A percentile compares a stretch with the other conserved stretches of the same genome.
Conservation (phyloP, 1,139 yeast genomes). For the Suhomyces yuchorum region DNA sequence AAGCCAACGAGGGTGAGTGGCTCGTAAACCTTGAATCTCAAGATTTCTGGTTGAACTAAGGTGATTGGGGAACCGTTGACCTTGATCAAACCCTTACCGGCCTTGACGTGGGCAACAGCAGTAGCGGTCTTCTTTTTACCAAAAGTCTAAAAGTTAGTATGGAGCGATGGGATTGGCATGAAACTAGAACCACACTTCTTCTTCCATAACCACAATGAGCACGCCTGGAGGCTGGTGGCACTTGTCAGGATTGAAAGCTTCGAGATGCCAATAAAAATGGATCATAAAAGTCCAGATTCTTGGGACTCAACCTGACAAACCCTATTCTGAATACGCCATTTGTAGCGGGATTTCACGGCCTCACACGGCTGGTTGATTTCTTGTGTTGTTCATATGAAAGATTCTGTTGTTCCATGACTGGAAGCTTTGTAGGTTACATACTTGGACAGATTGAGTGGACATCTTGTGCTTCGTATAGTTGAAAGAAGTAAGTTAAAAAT, state of each 20-base stretch:
- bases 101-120: constrained; percentile 99
- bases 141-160: constrained; percentile 71
- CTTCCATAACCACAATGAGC: not conserved
- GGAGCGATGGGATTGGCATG: not conserved
- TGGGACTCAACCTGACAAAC: not conserved
- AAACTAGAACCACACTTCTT: no score
- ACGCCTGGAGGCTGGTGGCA: not conserved
- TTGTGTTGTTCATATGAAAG: not conserved
- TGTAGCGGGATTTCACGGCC: not conserved
- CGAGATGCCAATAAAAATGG: not conserved
- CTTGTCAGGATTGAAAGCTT: not conserved
- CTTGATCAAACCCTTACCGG: constrained; percentile 99
- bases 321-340: not conserved
- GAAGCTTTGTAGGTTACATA: constrained; percentile 37
- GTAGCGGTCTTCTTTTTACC: constrained; percentile 99
- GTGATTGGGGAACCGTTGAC: constrained; percentile 99
- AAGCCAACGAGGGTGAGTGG: constrained; percentile 97
- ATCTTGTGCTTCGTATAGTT: constrained; percentile 25
- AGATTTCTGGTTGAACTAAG: constrained; percentile 97
- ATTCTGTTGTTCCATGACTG: not conserved
- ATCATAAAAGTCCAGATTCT: not conserved
- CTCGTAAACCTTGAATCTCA: constrained; percentile 99
- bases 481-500: constrained; percentile 17
- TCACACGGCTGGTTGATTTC: not conserved
- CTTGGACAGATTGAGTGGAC: constrained; percentile 74